Evolutionary conservation across 208 protist genomes (phyloP).

Genomic region (Crithidia brevicula): DNA sequence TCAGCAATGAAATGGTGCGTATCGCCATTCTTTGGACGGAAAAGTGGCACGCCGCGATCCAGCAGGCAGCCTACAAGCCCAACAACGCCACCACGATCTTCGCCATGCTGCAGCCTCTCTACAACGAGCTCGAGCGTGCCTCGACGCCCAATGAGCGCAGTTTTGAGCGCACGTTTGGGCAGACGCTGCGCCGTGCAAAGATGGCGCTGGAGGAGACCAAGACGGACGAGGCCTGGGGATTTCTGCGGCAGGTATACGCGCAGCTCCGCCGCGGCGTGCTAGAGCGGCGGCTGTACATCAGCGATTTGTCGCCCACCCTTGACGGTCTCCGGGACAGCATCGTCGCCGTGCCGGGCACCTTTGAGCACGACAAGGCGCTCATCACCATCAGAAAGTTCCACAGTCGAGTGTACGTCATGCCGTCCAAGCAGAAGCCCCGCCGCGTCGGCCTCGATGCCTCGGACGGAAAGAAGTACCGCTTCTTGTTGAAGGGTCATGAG

Average conservation of each 20-base stretch:
- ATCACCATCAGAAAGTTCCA: slow-evolving; percentile 96
- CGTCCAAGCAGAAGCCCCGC: slow-evolving; percentile 99
- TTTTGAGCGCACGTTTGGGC: slow-evolving; percentile 91
- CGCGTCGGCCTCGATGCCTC: slow-evolving; percentile 96
- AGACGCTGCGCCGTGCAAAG: slow-evolving; percentile 62
- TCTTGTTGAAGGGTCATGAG: slow-evolving; percentile 99
- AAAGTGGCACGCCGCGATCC: slow-evolving; percentile 95
- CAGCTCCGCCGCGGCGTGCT: slow-evolving; percentile 75
- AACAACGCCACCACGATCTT: slow-evolving; percentile 93
- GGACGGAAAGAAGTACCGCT: slow-evolving; percentile 97
- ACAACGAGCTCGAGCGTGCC: slow-evolving; percentile 92
- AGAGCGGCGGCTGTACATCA: slow-evolving; percentile 81
- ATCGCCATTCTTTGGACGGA: slow-evolving; percentile 98
- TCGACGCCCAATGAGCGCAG: slow-evolving; percentile 94
- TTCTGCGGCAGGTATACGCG: slow-evolving; percentile 87
- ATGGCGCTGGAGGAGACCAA: slow-evolving; percentile 57
- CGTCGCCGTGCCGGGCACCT: slow-evolving; percentile 98
- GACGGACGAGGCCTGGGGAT: slow-evolving; percentile 71
- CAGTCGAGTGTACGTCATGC: slow-evolving; percentile 95
- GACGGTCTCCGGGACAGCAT: slow-evolving; percentile 94
- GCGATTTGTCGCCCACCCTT: slow-evolving; percentile 95
- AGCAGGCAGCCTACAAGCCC: slow-evolving; percentile 96
- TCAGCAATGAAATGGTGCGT: slow-evolving; percentile 98
- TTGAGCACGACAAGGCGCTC: slow-evolving; percentile 87
- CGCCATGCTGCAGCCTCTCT: slow-evolving; percentile 94